Percentiles rank a stretch among this genome's conserved stretches.
phyloP scores from a whole-genome alignment of 164 flowering plant genomes.

The Macadamia tetraphylla region DNA sequence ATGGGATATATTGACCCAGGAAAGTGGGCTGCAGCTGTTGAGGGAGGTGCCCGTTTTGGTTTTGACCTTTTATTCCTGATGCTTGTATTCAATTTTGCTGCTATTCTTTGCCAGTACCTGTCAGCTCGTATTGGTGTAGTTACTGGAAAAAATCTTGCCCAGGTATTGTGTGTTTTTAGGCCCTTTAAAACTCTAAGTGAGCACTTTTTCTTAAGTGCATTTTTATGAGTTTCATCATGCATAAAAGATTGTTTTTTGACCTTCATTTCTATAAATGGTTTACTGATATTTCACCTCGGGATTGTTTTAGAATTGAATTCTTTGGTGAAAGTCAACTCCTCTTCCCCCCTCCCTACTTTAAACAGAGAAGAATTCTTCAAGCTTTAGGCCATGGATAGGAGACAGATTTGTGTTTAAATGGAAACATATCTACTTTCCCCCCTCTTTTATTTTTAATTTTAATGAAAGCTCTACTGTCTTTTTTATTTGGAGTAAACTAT shows the following conservation, averaged over 20 bases:
- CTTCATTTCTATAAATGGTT: too few relatives aligned
- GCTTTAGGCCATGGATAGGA: too few relatives aligned
- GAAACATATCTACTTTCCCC: too few relatives aligned
- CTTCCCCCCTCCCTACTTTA: not conserved
- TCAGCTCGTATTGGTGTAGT: slow-evolving; percentile 69
- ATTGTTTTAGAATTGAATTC: not conserved
- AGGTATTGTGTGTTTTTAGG: slow-evolving; percentile 41
- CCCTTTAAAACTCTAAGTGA: not conserved
- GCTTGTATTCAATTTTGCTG: slow-evolving; percentile 61
- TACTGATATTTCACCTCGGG: not conserved
- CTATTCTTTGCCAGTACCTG: slow-evolving; percentile 79
- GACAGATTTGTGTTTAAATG: too few relatives aligned
- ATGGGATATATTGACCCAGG: slow-evolving; percentile 91
- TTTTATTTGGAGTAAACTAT: too few relatives aligned
- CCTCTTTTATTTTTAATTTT: too few relatives aligned
- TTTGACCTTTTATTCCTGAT: slow-evolving; percentile 47
- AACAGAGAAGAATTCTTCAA: too few relatives aligned
- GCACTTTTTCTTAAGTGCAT: not conserved
- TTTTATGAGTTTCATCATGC: not conserved
- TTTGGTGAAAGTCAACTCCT: too few relatives aligned
- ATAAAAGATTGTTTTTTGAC: not conserved
- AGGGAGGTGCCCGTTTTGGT: slow-evolving; percentile 92
- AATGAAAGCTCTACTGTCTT: too few relatives aligned
- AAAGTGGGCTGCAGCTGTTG: slow-evolving; percentile 88
- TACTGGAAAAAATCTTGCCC: slow-evolving; percentile 80